These are phyloP conservation scores for Colletotrichum euphorbiae DNA, from an alignment of 2,329 filamentous ascomycete genomes.

Conservation along the genomic window DNA sequence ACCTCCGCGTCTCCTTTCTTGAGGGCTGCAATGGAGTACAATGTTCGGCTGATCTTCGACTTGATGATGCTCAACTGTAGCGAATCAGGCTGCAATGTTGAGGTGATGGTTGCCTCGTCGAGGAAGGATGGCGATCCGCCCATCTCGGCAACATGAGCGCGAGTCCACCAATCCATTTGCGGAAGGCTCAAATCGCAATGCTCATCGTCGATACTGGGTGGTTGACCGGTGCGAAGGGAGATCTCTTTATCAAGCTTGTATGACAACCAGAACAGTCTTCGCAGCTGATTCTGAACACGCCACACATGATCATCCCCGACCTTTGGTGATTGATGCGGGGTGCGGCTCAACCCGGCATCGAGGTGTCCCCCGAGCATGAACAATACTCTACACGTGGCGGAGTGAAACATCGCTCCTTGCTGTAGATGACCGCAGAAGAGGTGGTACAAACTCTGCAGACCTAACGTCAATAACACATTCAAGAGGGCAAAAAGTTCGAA, in stretches of 20 bases:
- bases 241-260: conserved; percentile 69
- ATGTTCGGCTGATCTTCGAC: conserved; percentile 57
- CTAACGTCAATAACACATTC: not conserved
- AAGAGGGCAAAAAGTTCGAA: not conserved
- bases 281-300: conserved; percentile 49
- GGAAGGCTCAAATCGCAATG: conserved; percentile 66
- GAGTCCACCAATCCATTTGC: conserved; percentile 45
- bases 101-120: conserved; percentile 28
- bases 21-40: conserved; percentile 62
- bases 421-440: conserved; percentile 60
- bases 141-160: conserved; percentile 42
- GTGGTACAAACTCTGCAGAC: conserved; percentile 54
- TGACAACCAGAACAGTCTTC: conserved; percentile 65
- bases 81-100: conserved; percentile 57
- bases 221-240: conserved; percentile 63
- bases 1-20: conserved; percentile 66
- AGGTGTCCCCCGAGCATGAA: conserved; percentile 62
- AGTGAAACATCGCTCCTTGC: conserved; percentile 56
- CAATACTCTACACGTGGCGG: conserved; percentile 59
- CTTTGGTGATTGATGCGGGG: conserved; percentile 30
- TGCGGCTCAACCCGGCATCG: conserved; percentile 27
- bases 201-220: conserved; percentile 61
- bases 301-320: conserved; percentile 34
- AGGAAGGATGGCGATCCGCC: conserved; percentile 31
- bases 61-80: conserved; percentile 63